These are phyloP conservation scores for Eremochloa ophiuroides DNA, from an alignment of 176 grass and related monocot species.

Conservation along the genomic window DNA sequence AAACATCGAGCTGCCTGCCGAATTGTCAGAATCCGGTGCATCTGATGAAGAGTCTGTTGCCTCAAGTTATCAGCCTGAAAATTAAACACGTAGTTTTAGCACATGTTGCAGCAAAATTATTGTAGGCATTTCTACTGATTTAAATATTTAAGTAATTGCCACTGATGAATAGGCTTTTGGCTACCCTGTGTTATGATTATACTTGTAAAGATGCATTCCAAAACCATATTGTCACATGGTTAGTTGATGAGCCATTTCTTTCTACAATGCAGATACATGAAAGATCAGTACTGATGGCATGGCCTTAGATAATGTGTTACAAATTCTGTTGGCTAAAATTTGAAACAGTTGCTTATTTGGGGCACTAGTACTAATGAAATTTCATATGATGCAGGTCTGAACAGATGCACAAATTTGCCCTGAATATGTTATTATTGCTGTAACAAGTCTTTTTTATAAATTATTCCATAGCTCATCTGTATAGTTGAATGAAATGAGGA, in stretches of 20 bases:
- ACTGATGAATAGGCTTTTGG: not conserved
- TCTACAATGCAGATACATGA: not conserved
- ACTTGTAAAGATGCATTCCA: conserved; percentile 10
- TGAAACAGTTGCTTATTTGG: conserved; percentile 13
- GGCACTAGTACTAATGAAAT: not conserved
- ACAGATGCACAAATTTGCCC: not conserved
- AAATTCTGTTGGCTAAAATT: not conserved
- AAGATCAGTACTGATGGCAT: not conserved
- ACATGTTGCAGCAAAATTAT: not conserved
- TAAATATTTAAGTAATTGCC: not conserved
- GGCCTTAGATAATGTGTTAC: not conserved
- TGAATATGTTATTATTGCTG: not conserved
- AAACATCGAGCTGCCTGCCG: conserved; percentile 78
- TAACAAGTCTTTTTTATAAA: not conserved
- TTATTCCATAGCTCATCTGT: not conserved
- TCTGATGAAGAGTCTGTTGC: conserved; percentile 83
- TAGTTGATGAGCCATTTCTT: conserved; percentile 17
- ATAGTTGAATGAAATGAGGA: not conserved
- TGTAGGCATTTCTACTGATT: not conserved
- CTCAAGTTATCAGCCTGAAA: conserved; percentile 91
- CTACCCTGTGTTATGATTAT: not conserved
- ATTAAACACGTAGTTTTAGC: conserved; percentile 1
- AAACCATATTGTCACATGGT: conserved; percentile 1
- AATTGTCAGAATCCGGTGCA: conserved; percentile 76
- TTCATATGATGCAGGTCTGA: not conserved